Evolutionary conservation across 2,329 filamentous ascomycete genomes (phyloP), one percentile per base, ranked within the genome.

Genomic region (Fusarium sp.): DNA sequence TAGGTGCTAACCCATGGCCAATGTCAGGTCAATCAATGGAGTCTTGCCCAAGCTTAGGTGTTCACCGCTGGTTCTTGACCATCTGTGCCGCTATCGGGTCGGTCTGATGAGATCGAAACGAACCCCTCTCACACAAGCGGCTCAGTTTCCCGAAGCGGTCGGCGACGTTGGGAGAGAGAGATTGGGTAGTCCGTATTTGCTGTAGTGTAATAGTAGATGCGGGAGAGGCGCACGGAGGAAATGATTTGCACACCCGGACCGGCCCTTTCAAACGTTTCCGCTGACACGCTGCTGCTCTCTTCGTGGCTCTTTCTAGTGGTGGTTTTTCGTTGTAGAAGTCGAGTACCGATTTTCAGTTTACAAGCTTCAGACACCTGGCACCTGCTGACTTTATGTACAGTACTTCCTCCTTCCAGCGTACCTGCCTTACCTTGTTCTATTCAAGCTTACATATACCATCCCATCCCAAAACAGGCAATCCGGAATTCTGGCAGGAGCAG

Each of bases 11-110:
- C 49, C 49, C 80, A 81, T 80, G 37, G 29, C 40, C 37, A 42
- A 41, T 22, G 44, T 45, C 48, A 57, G 32, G 34, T 57, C 53
- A 49, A 64, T 27, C 37, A 53, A 54, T 53, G 49, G 32, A 42
- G 49, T 53, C 51, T 57, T 56, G 51, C 30, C 46, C 30, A 34
- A 27, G 37, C 16, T 22, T n/a, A 57, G n/a, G 27, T 53, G 57
- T 63, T 75, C 73, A 75, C 73, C 73, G 73, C 73, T 52, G 67
- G 49, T 67, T 68, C 54, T 72, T 22, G 49, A 66, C 37, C 54
- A 65, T 57, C 48, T 58, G 65, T 62, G 57, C 67, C 58, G 66
- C 71, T 51, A 53, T 73, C 67, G 70, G 65, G 54, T 61, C 29
- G 62, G 54, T 61, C 42, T 54, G 59, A 64, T 65, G 59, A 66